phyloP scores from a whole-genome alignment of 495 filamentous ascomycete species.

The Penicillium cinerascens region DNA sequence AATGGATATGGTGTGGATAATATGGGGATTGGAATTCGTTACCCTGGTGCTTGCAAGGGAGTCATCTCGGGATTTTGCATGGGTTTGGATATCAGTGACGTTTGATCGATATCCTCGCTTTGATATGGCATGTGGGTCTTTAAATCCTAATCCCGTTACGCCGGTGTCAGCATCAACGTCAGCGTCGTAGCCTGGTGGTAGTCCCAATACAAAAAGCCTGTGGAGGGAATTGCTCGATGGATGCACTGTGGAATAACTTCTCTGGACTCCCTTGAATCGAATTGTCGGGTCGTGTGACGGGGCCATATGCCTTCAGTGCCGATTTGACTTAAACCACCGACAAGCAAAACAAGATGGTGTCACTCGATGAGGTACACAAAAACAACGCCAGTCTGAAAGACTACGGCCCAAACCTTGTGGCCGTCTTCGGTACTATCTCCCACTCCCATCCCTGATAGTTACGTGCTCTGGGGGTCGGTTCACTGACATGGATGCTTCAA shows the following conservation, averaged over 20 bases:
- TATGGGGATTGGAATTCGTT: neutral
- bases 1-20: neutral
- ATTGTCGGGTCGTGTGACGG: neutral
- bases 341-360: conserved; percentile 35
- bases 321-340: neutral
- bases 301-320: neutral
- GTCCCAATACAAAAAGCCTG: neutral
- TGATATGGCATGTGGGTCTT: neutral
- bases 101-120: no score
- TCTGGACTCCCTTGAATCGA: no score
- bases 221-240: no score
- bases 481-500: conserved; percentile 16
- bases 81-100: no score
- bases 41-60: no score
- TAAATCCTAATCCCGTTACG: neutral
- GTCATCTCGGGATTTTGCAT: no score
- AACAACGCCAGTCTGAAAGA: conserved; percentile 42
- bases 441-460: neutral
- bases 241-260: no score
- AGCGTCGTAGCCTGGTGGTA: neutral
- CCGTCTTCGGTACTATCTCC: conserved; percentile 45
- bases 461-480: neutral
- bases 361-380: conserved; percentile 33
- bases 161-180: neutral
- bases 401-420: conserved; percentile 47